phyloP scores from a whole-genome alignment of 441 rosid species.

The Omphalea diandra region DNA sequence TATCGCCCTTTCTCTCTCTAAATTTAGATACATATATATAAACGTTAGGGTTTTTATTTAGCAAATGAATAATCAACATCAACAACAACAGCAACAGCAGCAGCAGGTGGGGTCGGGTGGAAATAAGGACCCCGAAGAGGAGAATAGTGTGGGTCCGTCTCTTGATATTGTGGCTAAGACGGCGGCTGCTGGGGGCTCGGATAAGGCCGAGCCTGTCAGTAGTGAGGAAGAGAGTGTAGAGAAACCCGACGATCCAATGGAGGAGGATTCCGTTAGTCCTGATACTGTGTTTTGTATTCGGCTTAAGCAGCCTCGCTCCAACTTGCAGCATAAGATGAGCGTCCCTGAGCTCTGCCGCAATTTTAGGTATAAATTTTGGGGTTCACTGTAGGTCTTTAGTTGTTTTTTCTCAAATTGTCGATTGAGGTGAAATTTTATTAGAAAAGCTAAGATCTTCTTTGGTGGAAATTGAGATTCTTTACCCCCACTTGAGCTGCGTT shows the following conservation, averaged over 20 bases:
- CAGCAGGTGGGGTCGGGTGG: slow-evolving; percentile 27
- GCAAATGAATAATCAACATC: slow-evolving; percentile 35
- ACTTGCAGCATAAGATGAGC: slow-evolving; percentile 78
- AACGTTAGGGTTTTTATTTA: slow-evolving; percentile 46
- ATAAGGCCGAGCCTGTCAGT: slow-evolving; percentile 22
- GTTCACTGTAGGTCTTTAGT: not conserved
- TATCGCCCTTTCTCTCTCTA: slow-evolving; percentile 15
- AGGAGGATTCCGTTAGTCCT: slow-evolving; percentile 72
- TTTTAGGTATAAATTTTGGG: slow-evolving; percentile 53
- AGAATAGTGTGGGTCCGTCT: slow-evolving; percentile 28
- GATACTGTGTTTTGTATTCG: slow-evolving; percentile 86
- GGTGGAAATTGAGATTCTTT: slow-evolving; percentile 2
- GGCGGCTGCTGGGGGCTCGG: slow-evolving; percentile 17
- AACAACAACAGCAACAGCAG: slow-evolving; percentile 30
- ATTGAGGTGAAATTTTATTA: not conserved
- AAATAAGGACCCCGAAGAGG: slow-evolving; percentile 39
- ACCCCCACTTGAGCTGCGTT: not conserved
- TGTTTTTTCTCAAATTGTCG: not conserved
- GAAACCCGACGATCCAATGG: slow-evolving; percentile 66
- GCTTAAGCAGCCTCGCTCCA: slow-evolving; percentile 83
- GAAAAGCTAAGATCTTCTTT: not conserved
- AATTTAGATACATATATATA: slow-evolving; percentile 25
- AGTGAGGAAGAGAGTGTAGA: slow-evolving; percentile 34
- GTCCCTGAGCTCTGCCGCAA: slow-evolving; percentile 89
- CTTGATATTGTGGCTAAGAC: slow-evolving; percentile 24